Evolutionary conservation across 2,329 filamentous ascomycete genomes (phyloP).

Genomic region (Exophiala mesophila): DNA sequence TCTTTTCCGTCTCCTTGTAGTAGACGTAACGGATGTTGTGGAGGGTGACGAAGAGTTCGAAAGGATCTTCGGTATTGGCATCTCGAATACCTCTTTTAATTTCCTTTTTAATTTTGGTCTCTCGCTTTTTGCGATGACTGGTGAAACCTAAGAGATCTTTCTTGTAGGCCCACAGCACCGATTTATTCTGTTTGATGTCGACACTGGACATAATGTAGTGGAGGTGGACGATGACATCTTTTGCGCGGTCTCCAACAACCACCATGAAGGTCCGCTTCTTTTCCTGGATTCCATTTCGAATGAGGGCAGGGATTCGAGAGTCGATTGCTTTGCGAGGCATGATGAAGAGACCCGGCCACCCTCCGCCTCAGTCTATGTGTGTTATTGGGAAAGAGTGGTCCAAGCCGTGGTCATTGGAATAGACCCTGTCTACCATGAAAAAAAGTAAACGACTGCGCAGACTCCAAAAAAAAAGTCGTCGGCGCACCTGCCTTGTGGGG

Average conservation of each 20-base stretch:
- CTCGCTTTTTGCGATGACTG: constrained; percentile 94
- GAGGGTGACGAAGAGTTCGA: constrained; percentile 93
- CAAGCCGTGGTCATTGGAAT: too few relatives aligned
- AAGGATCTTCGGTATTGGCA: constrained; percentile 86
- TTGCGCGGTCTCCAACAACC: constrained; percentile 86
- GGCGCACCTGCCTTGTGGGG: background rate
- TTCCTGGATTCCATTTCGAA: constrained; percentile 83
- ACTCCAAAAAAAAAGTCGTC: constrained; percentile 1
- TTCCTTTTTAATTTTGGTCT: constrained; percentile 97
- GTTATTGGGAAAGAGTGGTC: too few relatives aligned
- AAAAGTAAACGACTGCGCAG: too few relatives aligned
- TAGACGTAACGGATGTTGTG: constrained; percentile 98
- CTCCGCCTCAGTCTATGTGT: too few relatives aligned
- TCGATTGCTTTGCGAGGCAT: constrained; percentile 60
- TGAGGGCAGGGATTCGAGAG: constrained; percentile 83
- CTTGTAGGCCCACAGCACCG: constrained; percentile 97
- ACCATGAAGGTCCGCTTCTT: constrained; percentile 99
- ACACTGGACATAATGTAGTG: constrained; percentile 89
- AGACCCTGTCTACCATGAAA: too few relatives aligned
- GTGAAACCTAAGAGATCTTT: constrained; percentile 94
- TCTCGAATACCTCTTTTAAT: constrained; percentile 93
- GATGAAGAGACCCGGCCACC: constrained; percentile 19
- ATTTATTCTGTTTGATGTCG: constrained; percentile 92
- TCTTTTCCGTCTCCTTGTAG: constrained; percentile 99
- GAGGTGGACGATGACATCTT: constrained; percentile 92